Conservation (phyloP, 371 early-diverging fungal species). For the Lichtheimia ornata region DNA sequence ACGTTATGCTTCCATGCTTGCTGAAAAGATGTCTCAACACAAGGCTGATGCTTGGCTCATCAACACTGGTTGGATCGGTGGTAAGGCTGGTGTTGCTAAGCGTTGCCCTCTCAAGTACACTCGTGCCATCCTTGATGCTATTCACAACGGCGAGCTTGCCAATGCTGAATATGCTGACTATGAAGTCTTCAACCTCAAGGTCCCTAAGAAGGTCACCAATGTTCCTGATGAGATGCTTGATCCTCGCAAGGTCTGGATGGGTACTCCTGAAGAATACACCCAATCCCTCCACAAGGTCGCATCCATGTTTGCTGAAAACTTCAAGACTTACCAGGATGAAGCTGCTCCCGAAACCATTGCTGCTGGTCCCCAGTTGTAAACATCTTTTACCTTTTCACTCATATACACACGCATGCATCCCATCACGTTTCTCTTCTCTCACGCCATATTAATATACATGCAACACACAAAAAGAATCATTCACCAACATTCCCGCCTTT, state of each 20-base stretch:
- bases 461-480: background rate
- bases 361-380: slow-evolving; percentile 67
- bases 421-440: too few relatives aligned
- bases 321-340: slow-evolving; percentile 82
- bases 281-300: slow-evolving; percentile 77
- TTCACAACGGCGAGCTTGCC: slow-evolving; percentile 89
- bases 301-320: slow-evolving; percentile 86
- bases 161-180: slow-evolving; percentile 80
- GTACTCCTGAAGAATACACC: slow-evolving; percentile 63
- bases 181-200: slow-evolving; percentile 83
- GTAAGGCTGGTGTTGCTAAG: slow-evolving; percentile 86
- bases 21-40: slow-evolving; percentile 88
- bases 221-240: slow-evolving; percentile 89
- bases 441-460: too few relatives aligned
- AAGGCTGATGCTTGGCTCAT: slow-evolving; percentile 90
- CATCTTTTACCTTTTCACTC: background rate
- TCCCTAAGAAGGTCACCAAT: slow-evolving; percentile 76
- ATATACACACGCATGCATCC: too few relatives aligned
- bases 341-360: slow-evolving; percentile 77
- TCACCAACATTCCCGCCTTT: background rate
- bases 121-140: slow-evolving; percentile 94
- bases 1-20: slow-evolving; percentile 94
- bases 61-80: slow-evolving; percentile 98
- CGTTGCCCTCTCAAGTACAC: slow-evolving; percentile 93
- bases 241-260: slow-evolving; percentile 87